These are phyloP conservation scores for Tetragonia tetragonoides DNA, from an alignment of 148 eudicot genomes.

Conservation along the genomic window DNA sequence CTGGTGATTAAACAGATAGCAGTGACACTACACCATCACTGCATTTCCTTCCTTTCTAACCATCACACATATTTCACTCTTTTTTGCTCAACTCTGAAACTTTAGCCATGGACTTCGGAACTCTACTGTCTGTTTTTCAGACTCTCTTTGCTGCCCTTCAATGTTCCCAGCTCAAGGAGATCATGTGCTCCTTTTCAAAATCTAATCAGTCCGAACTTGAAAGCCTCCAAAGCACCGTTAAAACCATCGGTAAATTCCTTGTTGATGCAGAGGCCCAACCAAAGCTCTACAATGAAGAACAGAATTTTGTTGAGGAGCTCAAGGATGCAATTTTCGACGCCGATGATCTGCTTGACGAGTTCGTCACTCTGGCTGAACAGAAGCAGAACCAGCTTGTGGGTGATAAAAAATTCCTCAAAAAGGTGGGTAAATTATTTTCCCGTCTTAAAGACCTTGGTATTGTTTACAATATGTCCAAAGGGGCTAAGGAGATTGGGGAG, in stretches of 20 bases:
- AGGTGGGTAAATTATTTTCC: conserved; percentile 18
- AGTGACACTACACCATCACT: too few relatives aligned
- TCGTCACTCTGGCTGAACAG: not conserved
- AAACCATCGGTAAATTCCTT: conserved; percentile 16
- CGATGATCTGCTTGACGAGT: conserved; percentile 27
- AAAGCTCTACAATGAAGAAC: not conserved
- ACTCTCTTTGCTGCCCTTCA: too few relatives aligned
- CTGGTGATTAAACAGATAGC: too few relatives aligned
- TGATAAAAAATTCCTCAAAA: not conserved
- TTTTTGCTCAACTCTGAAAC: too few relatives aligned
- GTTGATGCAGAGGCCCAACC: conserved; percentile 17
- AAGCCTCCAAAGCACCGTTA: conserved; percentile 8
- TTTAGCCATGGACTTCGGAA: too few relatives aligned
- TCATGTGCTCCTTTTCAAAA: too few relatives aligned
- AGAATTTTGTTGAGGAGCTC: conserved; percentile 17
- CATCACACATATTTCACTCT: too few relatives aligned
- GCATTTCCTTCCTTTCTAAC: too few relatives aligned
- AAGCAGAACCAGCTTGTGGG: not conserved
- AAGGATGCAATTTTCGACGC: conserved; percentile 11
- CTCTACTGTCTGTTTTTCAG: too few relatives aligned
- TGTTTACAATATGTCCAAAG: not conserved
- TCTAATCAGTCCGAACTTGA: too few relatives aligned
- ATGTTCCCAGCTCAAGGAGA: too few relatives aligned
- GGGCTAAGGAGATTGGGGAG: not conserved
- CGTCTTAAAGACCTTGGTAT: conserved; percentile 2